Evolutionary conservation across 2,329 filamentous ascomycete genomes (phyloP).

Genomic region (Cytospora piceicola): DNA sequence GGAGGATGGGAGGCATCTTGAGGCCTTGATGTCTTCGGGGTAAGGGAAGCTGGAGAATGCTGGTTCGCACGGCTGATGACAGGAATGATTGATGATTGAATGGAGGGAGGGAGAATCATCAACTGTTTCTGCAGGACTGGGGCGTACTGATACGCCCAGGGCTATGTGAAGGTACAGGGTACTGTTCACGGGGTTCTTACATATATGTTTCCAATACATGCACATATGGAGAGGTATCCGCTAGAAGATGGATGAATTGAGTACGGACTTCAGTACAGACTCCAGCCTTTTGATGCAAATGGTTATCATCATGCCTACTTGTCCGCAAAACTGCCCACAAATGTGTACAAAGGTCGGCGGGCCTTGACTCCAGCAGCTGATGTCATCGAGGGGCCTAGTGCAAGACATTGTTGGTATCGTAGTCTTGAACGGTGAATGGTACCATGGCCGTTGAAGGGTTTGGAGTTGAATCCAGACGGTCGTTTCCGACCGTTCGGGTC

Average conservation of each 20-base stretch:
- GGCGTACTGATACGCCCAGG: conserved; percentile 7
- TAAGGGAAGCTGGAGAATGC: not conserved
- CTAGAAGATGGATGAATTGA: not conserved
- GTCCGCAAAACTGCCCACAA: too few species aligned
- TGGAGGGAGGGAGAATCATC: not conserved
- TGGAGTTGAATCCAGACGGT: too few species aligned
- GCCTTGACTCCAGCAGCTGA: too few species aligned
- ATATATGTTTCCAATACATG: not conserved
- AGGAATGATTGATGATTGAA: not conserved
- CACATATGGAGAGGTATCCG: not conserved
- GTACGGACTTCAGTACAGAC: not conserved
- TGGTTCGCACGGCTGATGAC: not conserved
- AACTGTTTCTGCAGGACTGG: not conserved
- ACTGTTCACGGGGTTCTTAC: not conserved
- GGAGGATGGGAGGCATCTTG: not conserved
- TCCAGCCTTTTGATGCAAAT: not conserved
- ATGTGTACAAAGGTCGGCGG: too few species aligned
- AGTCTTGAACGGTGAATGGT: too few species aligned
- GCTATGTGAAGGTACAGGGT: not conserved
- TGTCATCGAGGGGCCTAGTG: too few species aligned
- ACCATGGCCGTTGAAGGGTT: too few species aligned
- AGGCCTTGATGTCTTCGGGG: too few species aligned
- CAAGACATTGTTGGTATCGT: too few species aligned
- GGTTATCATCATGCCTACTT: not conserved
- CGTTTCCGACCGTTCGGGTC: not conserved